A percentile compares a stretch with the other conserved stretches of the same genome.
phyloP scores from a whole-genome alignment of 495 filamentous ascomycete genomes.

The Endocarpon pusillum region DNA sequence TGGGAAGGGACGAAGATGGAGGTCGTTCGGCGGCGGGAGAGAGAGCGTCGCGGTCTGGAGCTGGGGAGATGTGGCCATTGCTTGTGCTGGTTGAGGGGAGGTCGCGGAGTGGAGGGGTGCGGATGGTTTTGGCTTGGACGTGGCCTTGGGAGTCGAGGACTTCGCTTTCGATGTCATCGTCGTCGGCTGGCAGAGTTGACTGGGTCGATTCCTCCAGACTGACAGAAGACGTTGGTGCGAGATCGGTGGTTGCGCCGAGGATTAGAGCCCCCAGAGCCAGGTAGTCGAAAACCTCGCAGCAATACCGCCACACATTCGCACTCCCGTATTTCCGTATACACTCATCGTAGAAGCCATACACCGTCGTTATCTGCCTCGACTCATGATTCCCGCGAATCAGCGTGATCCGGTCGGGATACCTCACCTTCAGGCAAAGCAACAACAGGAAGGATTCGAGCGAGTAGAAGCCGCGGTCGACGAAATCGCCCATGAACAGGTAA shows the following conservation, averaged over 20 bases:
- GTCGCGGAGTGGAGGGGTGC: no score
- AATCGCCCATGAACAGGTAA: conserved; percentile 98
- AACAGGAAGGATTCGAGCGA: conserved; percentile 92
- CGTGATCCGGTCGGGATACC: conserved; percentile 94
- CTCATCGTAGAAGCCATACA: conserved; percentile 98
- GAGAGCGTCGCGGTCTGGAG: conserved; percentile 29
- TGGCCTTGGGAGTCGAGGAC: conserved; percentile 68
- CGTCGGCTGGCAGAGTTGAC: conserved; percentile 29
- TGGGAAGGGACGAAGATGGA: conserved; percentile 35
- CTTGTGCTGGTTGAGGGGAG: conserved; percentile 20
- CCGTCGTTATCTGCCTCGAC: conserved; percentile 90
- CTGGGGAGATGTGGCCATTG: conserved; percentile 9
- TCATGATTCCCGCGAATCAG: conserved; percentile 96
- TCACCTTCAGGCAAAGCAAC: conserved; percentile 87
- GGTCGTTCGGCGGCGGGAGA: conserved; percentile 21
- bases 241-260: conserved; percentile 63
- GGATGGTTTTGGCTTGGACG: conserved; percentile 54
- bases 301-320: conserved; percentile 96
- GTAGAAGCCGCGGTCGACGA: conserved; percentile 96
- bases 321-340: conserved; percentile 93
- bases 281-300: conserved; percentile 98
- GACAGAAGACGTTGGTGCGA: conserved; percentile 30
- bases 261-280: conserved; percentile 89
- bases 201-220: conserved; percentile 28
- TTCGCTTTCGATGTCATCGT: conserved; percentile 78